Evolutionary conservation across 768 basidiomycete species (phyloP), one percentile per base, ranked within the genome.

Genomic region (Panus rudis): DNA sequence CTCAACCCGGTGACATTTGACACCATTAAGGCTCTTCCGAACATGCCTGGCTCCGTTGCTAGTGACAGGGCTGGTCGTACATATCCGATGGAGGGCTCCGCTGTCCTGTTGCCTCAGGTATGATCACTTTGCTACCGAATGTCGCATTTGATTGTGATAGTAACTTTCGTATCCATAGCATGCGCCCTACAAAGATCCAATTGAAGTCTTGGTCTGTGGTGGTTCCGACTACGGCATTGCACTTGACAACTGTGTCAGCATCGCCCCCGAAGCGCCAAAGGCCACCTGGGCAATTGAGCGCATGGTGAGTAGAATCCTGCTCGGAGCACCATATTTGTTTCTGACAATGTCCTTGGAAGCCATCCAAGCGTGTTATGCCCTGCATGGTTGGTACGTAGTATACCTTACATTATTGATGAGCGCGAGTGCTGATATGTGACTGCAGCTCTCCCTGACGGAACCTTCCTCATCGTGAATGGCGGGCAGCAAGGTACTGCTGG

Each of bases 291-390:
- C 69, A 0, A 27, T 89, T 8, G 87, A 90, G 58, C 76, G 87
- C 39, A 89, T 89, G 87, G 86, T 85, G 31, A 37, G 78, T 61
- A n/a, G n/a, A n/a, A n/a, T n/a, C n/a, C n/a, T n/a, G n/a, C n/a
- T 37, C 7, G 31, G 17, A 6, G 23, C 16, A 28, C 7, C 26
- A 31, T 13, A 17, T 20, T 45, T 42, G 8, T 24, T 28, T 33
- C 6, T 35, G 21, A 35, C 33, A 22, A 28, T 11, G 33, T 38
- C 33, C 25, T 41, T 26, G 44, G 1, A 44, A 84, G 82, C 82
- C 81, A 4, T 81, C 78, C 0, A 69, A 68, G 47, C 78, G 87
- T 46, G 87, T 89, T 14, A 81, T 90, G 81, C 65, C 82, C 1
- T 84, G 81, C 65, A 79, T 85, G 62, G 79, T 74, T 34, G 50